Evolutionary conservation across 2,329 filamentous ascomycete species (phyloP).

Genomic region (Byssothecium circinans): DNA sequence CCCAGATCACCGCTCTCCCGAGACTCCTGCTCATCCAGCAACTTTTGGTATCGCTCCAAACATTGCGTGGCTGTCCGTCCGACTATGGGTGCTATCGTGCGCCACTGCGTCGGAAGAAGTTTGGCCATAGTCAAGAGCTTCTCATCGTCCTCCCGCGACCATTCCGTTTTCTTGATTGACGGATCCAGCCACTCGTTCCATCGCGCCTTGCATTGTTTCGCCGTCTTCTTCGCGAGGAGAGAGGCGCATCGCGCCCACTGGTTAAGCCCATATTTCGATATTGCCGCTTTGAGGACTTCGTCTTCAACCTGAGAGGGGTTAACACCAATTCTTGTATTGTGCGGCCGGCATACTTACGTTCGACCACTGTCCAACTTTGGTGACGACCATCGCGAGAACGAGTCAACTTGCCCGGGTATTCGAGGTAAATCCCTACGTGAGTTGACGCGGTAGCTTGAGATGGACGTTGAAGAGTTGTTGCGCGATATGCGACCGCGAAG

Average conservation of each 20-base stretch:
- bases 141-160: constrained; percentile 98
- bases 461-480: constrained; percentile 2
- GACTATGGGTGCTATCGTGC: constrained; percentile 95
- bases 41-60: constrained; percentile 92
- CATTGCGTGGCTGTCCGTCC: constrained; percentile 96
- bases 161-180: constrained; percentile 97
- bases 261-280: constrained; percentile 48
- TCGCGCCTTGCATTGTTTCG: constrained; percentile 98
- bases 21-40: constrained; percentile 93
- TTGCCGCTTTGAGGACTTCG: constrained; percentile 16
- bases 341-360: constrained; percentile 51
- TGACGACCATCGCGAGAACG: constrained; percentile 59
- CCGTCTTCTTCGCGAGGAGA: constrained; percentile 91
- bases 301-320: background rate
- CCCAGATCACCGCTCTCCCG: constrained; percentile 80
- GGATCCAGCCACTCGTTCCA: constrained; percentile 99
- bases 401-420: background rate
- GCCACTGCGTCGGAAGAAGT: constrained; percentile 98
- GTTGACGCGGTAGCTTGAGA: constrained; percentile 1
- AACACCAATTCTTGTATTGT: background rate
- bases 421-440: background rate
- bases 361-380: constrained; percentile 69
- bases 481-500: constrained; percentile 4
- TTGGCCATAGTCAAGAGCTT: constrained; percentile 95
- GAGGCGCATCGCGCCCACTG: constrained; percentile 99